phyloP scores from a whole-genome alignment of 352 stramenopile species.

The Phytophthora foliorum region DNA sequence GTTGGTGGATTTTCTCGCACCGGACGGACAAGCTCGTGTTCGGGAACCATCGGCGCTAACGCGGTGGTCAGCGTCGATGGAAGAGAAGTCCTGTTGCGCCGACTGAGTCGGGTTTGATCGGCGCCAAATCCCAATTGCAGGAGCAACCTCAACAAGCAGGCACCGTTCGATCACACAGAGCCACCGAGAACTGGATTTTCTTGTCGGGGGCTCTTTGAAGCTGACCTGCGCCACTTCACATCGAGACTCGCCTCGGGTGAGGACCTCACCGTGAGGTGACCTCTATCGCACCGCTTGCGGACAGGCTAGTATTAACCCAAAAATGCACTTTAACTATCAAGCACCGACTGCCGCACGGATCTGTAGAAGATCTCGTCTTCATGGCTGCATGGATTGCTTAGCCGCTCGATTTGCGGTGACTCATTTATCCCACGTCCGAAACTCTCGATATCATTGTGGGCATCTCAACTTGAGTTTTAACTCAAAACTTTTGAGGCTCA shows the following conservation, averaged over 20 bases:
- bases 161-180: neutral
- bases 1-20: constrained; percentile 23
- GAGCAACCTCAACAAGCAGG: neutral
- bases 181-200: constrained; percentile 23
- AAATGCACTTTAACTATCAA: too few relatives aligned
- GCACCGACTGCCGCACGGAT: too few relatives aligned
- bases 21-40: constrained; percentile 7
- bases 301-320: too few relatives aligned
- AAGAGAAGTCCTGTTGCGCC: neutral
- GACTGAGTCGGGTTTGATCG: constrained; percentile 19
- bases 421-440: neutral
- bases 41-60: neutral
- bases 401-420: neutral
- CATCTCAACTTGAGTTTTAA: too few relatives aligned
- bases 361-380: too few relatives aligned
- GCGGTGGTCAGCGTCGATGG: constrained; percentile 9
- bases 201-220: constrained; percentile 10
- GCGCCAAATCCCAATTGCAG: constrained; percentile 12
- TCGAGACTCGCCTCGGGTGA: neutral
- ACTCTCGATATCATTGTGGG: too few relatives aligned
- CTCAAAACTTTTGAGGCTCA: too few relatives aligned
- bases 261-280: too few relatives aligned
- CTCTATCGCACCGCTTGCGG: too few relatives aligned
- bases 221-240: neutral
- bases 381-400: too few relatives aligned